phyloP scores from a whole-genome alignment of 2,329 filamentous ascomycete genomes.

The Arthrobotrys iridis region DNA sequence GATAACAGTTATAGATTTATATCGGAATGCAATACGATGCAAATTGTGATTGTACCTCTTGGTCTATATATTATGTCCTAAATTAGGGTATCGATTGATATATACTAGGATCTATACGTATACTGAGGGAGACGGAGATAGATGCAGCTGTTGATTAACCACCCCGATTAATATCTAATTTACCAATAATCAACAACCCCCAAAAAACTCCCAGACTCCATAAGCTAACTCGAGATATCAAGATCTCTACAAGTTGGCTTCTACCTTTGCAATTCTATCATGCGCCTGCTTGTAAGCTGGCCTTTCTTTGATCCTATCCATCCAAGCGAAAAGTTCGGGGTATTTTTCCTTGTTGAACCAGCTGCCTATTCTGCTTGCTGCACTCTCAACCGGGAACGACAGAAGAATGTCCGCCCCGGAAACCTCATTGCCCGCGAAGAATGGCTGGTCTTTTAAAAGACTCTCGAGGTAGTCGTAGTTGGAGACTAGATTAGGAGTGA shows the following conservation, averaged over 20 bases:
- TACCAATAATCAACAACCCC: no score
- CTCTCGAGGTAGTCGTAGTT: conserved; percentile 57
- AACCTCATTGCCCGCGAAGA: conserved; percentile 55
- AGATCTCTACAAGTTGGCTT: conserved; percentile 22
- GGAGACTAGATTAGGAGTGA: conserved; percentile 55
- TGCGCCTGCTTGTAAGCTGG: conserved; percentile 55
- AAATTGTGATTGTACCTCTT: no score
- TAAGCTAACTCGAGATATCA: background rate
- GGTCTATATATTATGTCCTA: no score
- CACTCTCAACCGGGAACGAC: conserved; percentile 53
- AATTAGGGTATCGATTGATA: no score
- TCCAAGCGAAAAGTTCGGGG: conserved; percentile 56
- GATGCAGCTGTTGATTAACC: no score
- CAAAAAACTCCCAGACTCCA: background rate
- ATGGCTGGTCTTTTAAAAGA: conserved; percentile 53
- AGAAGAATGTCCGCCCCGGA: conserved; percentile 57
- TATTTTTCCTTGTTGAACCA: conserved; percentile 54
- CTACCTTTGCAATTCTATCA: conserved; percentile 29
- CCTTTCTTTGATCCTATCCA: conserved; percentile 54
- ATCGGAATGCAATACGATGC: no score
- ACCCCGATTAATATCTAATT: no score
- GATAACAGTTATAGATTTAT: no score
- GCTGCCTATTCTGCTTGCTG: conserved; percentile 45
- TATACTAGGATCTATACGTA: no score
- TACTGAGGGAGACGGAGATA: background rate